A percentile compares a stretch with the other conserved stretches of the same genome.
These are phyloP conservation scores for Pseudopyrenochaeta lycopersici DNA, from an alignment of 2,329 filamentous ascomycete species.

Conservation along the genomic window DNA sequence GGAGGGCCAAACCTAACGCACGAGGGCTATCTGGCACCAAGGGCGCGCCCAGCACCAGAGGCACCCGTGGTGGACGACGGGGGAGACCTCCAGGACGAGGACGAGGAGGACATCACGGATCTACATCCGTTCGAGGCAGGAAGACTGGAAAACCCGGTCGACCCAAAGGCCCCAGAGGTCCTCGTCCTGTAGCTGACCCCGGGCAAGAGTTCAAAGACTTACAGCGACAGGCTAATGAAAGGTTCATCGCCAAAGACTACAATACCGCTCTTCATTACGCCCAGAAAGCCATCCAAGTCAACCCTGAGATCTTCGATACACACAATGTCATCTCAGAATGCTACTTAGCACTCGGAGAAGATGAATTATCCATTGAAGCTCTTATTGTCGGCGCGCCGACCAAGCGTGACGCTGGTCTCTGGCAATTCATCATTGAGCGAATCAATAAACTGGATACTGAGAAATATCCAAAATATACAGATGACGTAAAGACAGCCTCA, in stretches of 20 bases:
- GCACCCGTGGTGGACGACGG: conserved; percentile 28
- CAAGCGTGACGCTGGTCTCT: conserved; percentile 64
- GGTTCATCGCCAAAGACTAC: conserved; percentile 71
- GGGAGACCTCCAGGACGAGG: conserved; percentile 37
- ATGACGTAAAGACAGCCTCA: conserved; percentile 36
- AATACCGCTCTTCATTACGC: conserved; percentile 53
- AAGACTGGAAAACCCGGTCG: conserved; percentile 36
- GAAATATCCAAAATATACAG: conserved; percentile 38
- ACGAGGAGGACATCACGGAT: conserved; percentile 29
- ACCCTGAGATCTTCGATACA: conserved; percentile 70
- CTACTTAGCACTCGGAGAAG: conserved; percentile 63
- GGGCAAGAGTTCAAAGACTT: conserved; percentile 75
- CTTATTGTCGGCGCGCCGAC: conserved; percentile 67
- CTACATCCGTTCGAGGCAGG: conserved; percentile 28
- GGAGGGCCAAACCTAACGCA: conserved; percentile 17
- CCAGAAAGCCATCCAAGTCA: conserved; percentile 51
- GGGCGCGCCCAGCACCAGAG: conserved; percentile 7
- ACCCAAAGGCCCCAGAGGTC: conserved; percentile 49
- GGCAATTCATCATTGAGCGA: conserved; percentile 65
- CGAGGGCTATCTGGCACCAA: conserved; percentile 5
- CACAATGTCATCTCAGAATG: conserved; percentile 69
- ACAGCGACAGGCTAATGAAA: conserved; percentile 72
- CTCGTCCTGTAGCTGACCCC: conserved; percentile 70
- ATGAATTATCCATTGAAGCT: conserved; percentile 64
- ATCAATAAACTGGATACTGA: conserved; percentile 56